Evolutionary conservation across 805 yeast species (phyloP).

Genomic region (Kuraishia piskuri): DNA sequence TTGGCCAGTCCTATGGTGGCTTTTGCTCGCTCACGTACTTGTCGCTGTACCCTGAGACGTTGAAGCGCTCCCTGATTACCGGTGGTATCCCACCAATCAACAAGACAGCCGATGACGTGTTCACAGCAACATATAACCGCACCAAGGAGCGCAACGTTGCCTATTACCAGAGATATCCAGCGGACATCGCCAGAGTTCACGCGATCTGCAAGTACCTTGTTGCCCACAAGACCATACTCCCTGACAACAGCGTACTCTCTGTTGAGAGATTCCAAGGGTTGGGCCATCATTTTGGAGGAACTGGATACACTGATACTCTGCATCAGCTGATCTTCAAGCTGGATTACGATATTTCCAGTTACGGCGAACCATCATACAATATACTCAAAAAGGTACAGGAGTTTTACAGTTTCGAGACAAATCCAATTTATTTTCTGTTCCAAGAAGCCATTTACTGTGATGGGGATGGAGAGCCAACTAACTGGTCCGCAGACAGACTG

Average conservation of each 20-base stretch:
- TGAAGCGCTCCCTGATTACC: slow-evolving; percentile 37
- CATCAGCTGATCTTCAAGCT: slow-evolving; percentile 36
- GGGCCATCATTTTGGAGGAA: slow-evolving; percentile 42
- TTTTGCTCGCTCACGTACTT: slow-evolving; percentile 41
- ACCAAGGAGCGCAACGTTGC: slow-evolving; percentile 39
- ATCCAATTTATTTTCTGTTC: slow-evolving; percentile 43
- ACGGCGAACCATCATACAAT: slow-evolving; percentile 29
- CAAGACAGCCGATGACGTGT: slow-evolving; percentile 36
- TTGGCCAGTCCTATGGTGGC: slow-evolving; percentile 53
- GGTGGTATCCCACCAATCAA: slow-evolving; percentile 54
- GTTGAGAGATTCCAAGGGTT: slow-evolving; percentile 45
- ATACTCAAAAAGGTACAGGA: slow-evolving; percentile 26
- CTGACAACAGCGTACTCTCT: slow-evolving; percentile 41
- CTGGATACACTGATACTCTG: slow-evolving; percentile 39
- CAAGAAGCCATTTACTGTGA: slow-evolving; percentile 54
- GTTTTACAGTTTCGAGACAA: slow-evolving; percentile 39
- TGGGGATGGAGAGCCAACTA: slow-evolving; percentile 23
- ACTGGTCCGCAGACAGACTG: slow-evolving; percentile 42
- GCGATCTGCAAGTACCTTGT: slow-evolving; percentile 26
- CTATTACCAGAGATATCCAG: slow-evolving; percentile 40
- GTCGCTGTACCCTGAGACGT: slow-evolving; percentile 31
- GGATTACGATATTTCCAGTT: slow-evolving; percentile 26
- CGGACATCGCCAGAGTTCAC: slow-evolving; percentile 31
- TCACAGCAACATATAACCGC: slow-evolving; percentile 35
- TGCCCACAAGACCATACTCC: slow-evolving; percentile 25